A percentile compares a stretch with the other conserved stretches of the same genome.
Conservation (phyloP, 495 filamentous ascomycete species). For the Astrothelium macrocarpum region DNA sequence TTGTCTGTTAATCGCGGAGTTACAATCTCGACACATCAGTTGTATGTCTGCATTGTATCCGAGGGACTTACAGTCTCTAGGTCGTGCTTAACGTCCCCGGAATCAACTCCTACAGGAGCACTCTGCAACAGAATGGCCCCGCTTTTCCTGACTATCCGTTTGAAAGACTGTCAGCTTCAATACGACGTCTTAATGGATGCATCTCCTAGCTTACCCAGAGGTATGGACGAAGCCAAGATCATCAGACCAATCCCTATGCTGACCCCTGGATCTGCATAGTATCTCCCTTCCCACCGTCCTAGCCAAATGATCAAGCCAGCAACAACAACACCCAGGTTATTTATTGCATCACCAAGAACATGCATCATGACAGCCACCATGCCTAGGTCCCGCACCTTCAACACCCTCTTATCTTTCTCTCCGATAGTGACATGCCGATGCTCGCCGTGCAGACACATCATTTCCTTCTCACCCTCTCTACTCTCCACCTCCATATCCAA, state of each 20-base stretch:
- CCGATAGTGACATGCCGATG: background rate
- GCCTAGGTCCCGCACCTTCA: conserved; percentile 34
- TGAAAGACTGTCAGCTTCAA: background rate
- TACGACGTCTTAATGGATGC: background rate
- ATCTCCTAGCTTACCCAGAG: conserved; percentile 18
- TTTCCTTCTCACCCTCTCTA: background rate
- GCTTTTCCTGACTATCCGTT: conserved; percentile 24
- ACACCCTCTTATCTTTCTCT: background rate
- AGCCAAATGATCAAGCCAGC: conserved; percentile 40
- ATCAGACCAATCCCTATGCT: conserved; percentile 40
- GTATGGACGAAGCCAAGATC: conserved; percentile 36
- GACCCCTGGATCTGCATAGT: conserved; percentile 41
- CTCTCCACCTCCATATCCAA: background rate
- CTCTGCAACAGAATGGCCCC: conserved; percentile 29
- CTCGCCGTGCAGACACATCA: background rate
- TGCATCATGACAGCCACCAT: conserved; percentile 43
- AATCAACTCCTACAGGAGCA: conserved; percentile 20
- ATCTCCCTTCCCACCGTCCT: conserved; percentile 32
- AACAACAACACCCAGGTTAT: conserved; percentile 43
- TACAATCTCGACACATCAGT: no score
- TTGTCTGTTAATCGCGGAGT: background rate
- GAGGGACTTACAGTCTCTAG: conserved; percentile 34
- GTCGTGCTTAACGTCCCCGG: conserved; percentile 21
- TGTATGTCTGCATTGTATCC: no score
- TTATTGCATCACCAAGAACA: conserved; percentile 41